phyloP scores from a whole-genome alignment of 306 rosid genomes.

The Acacia confusa region DNA sequence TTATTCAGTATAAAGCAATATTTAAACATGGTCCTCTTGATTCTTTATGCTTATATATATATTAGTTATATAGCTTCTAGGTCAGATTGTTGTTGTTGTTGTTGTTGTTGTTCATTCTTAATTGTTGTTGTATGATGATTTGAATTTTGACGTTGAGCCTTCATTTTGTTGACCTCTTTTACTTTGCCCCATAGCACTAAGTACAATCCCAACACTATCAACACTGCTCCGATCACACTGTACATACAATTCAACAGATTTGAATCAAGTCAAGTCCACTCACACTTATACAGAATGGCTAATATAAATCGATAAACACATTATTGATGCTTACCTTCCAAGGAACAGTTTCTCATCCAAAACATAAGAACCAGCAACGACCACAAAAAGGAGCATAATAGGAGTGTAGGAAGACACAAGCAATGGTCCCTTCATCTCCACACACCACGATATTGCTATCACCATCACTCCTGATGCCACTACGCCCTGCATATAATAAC shows the following conservation, averaged over 20 bases:
- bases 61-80: neutral
- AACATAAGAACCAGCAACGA: neutral
- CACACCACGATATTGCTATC: neutral
- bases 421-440: neutral
- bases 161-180: conserved; percentile 21
- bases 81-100: neutral
- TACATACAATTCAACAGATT: neutral
- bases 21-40: neutral
- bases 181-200: conserved; percentile 39
- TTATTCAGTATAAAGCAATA: neutral
- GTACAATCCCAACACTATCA: conserved; percentile 41
- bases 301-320: neutral
- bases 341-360: neutral
- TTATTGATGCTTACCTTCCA: neutral
- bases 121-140: neutral
- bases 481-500: neutral
- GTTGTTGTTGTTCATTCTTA: neutral
- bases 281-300: neutral
- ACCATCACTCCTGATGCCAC: neutral
- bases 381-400: neutral
- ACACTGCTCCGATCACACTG: neutral
- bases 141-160: neutral
- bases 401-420: neutral
- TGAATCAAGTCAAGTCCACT: neutral
- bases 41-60: neutral